Percentiles rank a stretch among this genome's conserved stretches.
phyloP scores from a whole-genome alignment of 805 yeast species.

The Pichia insulana region DNA sequence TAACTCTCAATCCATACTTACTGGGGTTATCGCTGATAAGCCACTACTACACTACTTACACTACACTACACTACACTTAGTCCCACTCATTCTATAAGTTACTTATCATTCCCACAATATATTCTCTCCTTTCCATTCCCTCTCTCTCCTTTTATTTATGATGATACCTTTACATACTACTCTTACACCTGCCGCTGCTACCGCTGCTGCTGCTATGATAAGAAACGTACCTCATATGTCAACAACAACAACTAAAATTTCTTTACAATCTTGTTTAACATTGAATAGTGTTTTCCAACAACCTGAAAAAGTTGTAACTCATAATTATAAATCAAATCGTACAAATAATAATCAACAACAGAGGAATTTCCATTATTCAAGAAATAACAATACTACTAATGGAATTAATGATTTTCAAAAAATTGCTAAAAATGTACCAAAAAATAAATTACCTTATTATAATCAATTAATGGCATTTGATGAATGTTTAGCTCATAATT shows the following conservation, averaged over 20 bases:
- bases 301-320: slow-evolving; percentile 3
- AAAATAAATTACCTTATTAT: slow-evolving; percentile 38
- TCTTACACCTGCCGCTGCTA: neutral
- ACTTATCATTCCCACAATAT: too few relatives aligned
- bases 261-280: slow-evolving; percentile 18
- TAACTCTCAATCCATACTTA: too few relatives aligned
- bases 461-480: slow-evolving; percentile 45
- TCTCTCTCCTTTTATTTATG: neutral
- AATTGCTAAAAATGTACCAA: slow-evolving; percentile 15
- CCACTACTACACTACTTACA: neutral
- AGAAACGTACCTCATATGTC: slow-evolving; percentile 17
- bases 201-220: slow-evolving; percentile 10
- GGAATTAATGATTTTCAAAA: slow-evolving; percentile 11
- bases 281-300: slow-evolving; percentile 16
- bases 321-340: neutral
- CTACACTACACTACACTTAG: neutral
- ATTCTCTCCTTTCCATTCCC: too few relatives aligned
- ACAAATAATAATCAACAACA: slow-evolving; percentile 1
- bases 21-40: neutral
- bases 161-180: neutral
- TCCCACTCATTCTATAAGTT: neutral
- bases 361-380: slow-evolving; percentile 8
- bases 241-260: slow-evolving; percentile 8
- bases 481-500: slow-evolving; percentile 33
- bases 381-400: too few relatives aligned